Evolutionary conservation across 2,329 filamentous ascomycete species (phyloP).

Genomic region (Pseudogymnoascus sp.): DNA sequence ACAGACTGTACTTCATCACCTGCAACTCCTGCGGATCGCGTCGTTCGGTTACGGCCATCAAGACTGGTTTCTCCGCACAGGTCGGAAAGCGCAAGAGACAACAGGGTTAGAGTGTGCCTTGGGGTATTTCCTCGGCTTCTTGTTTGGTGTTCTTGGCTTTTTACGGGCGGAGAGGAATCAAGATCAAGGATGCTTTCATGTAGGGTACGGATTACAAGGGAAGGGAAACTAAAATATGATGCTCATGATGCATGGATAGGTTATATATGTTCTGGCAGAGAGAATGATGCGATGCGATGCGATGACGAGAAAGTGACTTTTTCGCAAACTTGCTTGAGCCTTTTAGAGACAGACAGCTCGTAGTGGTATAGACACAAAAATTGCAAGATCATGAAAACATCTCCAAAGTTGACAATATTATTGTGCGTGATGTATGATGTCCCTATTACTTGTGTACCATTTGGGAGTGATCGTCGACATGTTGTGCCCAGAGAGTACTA

Average conservation of each 20-base stretch:
- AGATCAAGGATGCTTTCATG: conserved; percentile 9
- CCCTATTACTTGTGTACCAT: not conserved
- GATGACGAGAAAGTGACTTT: conserved; percentile 5
- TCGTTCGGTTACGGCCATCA: conserved; percentile 93
- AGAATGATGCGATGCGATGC: conserved; percentile 2
- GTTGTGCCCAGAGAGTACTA: not conserved
- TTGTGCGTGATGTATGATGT: not conserved
- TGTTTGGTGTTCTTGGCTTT: conserved; percentile 9
- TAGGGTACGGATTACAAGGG: conserved; percentile 9
- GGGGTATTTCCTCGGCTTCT: conserved; percentile 10
- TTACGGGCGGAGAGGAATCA: conserved; percentile 7
- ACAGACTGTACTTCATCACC: conserved; percentile 97
- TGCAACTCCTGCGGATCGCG: conserved; percentile 83
- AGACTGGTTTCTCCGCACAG: conserved; percentile 99
- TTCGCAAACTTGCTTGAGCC: not conserved
- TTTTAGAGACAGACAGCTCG: conserved; percentile 1
- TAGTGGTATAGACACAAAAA: conserved; percentile 4
- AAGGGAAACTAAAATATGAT: conserved; percentile 9
- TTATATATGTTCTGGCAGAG: conserved; percentile 2
- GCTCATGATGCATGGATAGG: conserved; percentile 7
- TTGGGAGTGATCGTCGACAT: not conserved
- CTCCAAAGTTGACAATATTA: not conserved
- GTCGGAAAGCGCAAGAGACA: conserved; percentile 98
- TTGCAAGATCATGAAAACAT: conserved; percentile 4
- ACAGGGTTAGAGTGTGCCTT: conserved; percentile 55